A percentile compares a stretch with the other conserved stretches of the same genome.
phyloP scores from a whole-genome alignment of 2,329 filamentous ascomycete genomes.

The Ambrosiella beaveri region DNA sequence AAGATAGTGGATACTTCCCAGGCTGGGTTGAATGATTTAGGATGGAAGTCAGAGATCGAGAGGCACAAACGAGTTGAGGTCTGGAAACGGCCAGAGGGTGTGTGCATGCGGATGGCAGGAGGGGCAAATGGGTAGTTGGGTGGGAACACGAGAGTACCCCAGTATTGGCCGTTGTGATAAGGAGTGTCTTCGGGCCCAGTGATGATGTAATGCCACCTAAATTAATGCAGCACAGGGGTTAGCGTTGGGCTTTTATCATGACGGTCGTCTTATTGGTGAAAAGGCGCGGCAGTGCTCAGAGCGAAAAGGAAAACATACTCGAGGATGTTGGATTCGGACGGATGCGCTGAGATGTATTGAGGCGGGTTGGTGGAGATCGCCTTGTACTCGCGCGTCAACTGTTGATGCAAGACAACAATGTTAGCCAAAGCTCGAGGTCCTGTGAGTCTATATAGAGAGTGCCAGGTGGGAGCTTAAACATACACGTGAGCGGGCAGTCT shows the following conservation, averaged over 20 bases:
- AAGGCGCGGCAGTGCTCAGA: too few relatives aligned
- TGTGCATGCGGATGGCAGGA: slow-evolving; percentile 97
- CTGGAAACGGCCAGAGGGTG: slow-evolving; percentile 86
- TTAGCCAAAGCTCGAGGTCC: too few relatives aligned
- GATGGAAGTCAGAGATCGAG: slow-evolving; percentile 94
- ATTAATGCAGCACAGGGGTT: neutral
- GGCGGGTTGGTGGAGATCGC: slow-evolving; percentile 56
- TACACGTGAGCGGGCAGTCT: slow-evolving; percentile 56
- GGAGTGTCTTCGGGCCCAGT: slow-evolving; percentile 88
- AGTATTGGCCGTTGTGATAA: slow-evolving; percentile 91
- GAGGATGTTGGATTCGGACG: slow-evolving; percentile 78
- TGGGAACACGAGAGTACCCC: slow-evolving; percentile 91
- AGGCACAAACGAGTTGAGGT: slow-evolving; percentile 82
- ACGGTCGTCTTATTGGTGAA: neutral
- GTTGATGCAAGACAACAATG: neutral
- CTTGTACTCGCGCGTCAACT: slow-evolving; percentile 48
- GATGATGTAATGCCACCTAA: slow-evolving; percentile 83
- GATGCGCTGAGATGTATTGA: slow-evolving; percentile 76
- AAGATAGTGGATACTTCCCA: slow-evolving; percentile 97
- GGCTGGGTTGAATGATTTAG: slow-evolving; percentile 92
- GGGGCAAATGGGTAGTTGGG: slow-evolving; percentile 94
- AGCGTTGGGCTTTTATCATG: neutral
- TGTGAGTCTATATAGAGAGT: neutral
- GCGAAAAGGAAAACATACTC: slow-evolving; percentile 43
- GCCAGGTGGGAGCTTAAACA: slow-evolving; percentile 16